Conservation (phyloP, 2,329 filamentous ascomycete genomes). For the Microsporum canis region DNA sequence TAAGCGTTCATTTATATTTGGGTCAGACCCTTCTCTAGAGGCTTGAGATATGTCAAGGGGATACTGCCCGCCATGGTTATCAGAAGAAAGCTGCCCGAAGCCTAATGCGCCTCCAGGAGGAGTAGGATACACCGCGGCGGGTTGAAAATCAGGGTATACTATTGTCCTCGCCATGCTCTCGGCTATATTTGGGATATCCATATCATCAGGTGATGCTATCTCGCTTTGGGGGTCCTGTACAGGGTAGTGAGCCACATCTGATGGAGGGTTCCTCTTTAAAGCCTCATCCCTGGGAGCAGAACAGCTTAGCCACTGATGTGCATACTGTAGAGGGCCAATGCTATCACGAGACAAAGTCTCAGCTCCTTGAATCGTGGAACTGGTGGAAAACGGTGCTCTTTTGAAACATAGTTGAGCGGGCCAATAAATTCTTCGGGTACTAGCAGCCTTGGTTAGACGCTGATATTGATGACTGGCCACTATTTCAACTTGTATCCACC, state of each 20-base stretch:
- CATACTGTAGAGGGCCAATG: constrained; percentile 34
- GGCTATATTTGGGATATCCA: constrained; percentile 21
- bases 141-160: constrained; percentile 32
- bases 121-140: constrained; percentile 42
- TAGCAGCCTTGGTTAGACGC: constrained; percentile 20
- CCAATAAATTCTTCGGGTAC: constrained; percentile 35
- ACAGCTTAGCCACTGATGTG: constrained; percentile 30
- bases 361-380: constrained; percentile 14
- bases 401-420: constrained; percentile 35
- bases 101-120: constrained; percentile 30
- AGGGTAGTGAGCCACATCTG: neutral
- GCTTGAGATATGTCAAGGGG: constrained; percentile 10
- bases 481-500: constrained; percentile 34
- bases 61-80: neutral
- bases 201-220: neutral
- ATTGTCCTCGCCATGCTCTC: constrained; percentile 31
- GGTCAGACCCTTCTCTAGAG: constrained; percentile 6
- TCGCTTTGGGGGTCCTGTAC: neutral
- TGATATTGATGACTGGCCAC: constrained; percentile 4
- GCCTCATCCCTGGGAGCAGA: constrained; percentile 17
- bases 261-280: neutral
- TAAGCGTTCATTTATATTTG: neutral
- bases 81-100: constrained; percentile 3
- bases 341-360: constrained; percentile 14
- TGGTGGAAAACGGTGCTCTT: constrained; percentile 19